A percentile compares a stretch with the other conserved stretches of the same genome.
Conservation (phyloP, 345 rosid genomes). For the Aegle marmelos region DNA sequence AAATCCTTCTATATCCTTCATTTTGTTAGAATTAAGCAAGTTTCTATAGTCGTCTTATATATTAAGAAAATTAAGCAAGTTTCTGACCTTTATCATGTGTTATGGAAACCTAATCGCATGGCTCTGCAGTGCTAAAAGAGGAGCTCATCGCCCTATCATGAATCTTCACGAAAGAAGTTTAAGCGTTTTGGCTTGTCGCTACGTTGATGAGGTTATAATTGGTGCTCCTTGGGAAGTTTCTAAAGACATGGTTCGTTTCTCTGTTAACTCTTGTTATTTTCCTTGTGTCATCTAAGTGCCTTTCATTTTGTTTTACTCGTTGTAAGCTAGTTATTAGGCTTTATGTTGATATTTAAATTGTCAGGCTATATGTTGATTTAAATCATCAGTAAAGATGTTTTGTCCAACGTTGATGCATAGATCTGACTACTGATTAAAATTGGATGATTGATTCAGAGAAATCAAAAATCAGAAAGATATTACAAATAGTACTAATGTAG, state of each 20-base stretch:
- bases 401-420: neutral
- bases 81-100: neutral
- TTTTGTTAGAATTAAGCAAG: neutral
- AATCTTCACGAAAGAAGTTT: slow-evolving; percentile 82
- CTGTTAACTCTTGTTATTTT: neutral
- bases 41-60: neutral
- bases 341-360: neutral
- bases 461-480: neutral
- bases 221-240: slow-evolving; percentile 79
- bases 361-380: neutral
- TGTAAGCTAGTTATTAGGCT: neutral
- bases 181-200: slow-evolving; percentile 70
- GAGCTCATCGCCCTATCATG: slow-evolving; percentile 74
- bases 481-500: neutral
- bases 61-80: neutral
- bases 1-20: neutral
- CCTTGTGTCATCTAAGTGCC: neutral
- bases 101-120: neutral
- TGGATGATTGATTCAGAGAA: neutral
- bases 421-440: neutral
- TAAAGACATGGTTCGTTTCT: slow-evolving; percentile 58
- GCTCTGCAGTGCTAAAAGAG: slow-evolving; percentile 60
- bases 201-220: slow-evolving; percentile 78
- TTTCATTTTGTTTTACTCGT: neutral
- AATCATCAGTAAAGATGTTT: neutral